Base-by-base conservation (phyloP, 2,329 filamentous ascomycete species). In the Alternaria solani region DNA sequence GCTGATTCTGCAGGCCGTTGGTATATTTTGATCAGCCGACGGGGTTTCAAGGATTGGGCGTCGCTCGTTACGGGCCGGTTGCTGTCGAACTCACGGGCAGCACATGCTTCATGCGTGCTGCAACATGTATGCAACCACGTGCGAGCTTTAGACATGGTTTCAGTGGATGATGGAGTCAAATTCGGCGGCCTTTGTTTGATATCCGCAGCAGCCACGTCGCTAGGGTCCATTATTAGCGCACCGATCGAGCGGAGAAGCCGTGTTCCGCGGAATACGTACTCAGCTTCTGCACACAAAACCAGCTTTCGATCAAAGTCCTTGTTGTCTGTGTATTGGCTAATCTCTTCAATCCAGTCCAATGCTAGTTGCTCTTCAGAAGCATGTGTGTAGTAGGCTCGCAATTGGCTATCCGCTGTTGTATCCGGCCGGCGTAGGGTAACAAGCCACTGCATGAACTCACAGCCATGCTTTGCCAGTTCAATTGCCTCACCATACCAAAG, bases 141-240 rank as follows among this genome's bases (percentile, higher is more conserved):
- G 26, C 43, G 43, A 30, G 26, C 43, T 26, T 9, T 47, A 5
- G 43, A 47, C 43, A 47, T 47, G n/a, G 43, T 47, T 32, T 47
- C 9, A 5, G 5, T 12, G 43, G 43, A 47, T 11, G 43, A 28
- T 2, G 43, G 43, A 47, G 18, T 30, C 26, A 47, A 30, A 30
- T 47, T 47, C 18, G 43, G 43, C n/a, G 30, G 43, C 43, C 43
- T 47, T 11, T 20, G 43, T 47, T 47, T 47, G n/a, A 47, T 47
- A 5, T 47, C 43, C 5, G 43, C 5, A 20, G 43, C 43, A 18
- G 43, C 43, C 16, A 47, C 43, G n/a, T 47, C 18, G 26, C 43
- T 47, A 26, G 30, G 43, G 16, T 26, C 3, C 43, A 32, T 32
- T 11, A 18, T 47, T 30, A 47, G 43, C 16, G 43, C 25, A 30